Conservation (phyloP, 176 grass and related monocot species). For the Eleusine coracana region DNA sequence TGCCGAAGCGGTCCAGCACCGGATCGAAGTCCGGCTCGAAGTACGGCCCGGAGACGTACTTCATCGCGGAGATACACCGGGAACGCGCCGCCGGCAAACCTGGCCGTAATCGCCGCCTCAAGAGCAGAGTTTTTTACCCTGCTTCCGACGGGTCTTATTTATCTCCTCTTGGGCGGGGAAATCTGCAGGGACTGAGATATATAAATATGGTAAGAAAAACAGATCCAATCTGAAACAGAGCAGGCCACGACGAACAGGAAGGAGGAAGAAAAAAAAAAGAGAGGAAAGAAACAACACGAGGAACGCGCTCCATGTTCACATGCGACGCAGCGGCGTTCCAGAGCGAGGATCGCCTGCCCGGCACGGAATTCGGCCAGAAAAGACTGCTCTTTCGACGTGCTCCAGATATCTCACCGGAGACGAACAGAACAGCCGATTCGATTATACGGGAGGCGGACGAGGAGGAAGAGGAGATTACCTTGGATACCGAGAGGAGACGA, state of each 20-base stretch:
- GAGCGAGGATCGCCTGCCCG: neutral
- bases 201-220: neutral
- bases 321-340: constrained; percentile 24
- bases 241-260: neutral
- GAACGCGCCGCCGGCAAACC: constrained; percentile 5
- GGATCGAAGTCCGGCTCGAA: constrained; percentile 84
- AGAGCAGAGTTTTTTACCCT: neutral
- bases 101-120: neutral
- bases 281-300: constrained; percentile 14
- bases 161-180: neutral
- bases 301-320: constrained; percentile 33
- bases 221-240: constrained; percentile 43
- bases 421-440: constrained; percentile 28
- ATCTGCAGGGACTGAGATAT: constrained; percentile 10
- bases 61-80: constrained; percentile 39
- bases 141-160: neutral
- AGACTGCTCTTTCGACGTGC: neutral
- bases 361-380: neutral
- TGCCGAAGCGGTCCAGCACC: constrained; percentile 53
- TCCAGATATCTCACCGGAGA: neutral
- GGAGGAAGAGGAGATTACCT: constrained; percentile 22
- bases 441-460: neutral
- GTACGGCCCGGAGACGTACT: constrained; percentile 64
- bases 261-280: neutral
- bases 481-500: neutral